Evolutionary conservation across 192 early-diverging fungal genomes (phyloP), one percentile per base, ranked within the genome.

Genomic region (Geranomyces michiganensis): DNA sequence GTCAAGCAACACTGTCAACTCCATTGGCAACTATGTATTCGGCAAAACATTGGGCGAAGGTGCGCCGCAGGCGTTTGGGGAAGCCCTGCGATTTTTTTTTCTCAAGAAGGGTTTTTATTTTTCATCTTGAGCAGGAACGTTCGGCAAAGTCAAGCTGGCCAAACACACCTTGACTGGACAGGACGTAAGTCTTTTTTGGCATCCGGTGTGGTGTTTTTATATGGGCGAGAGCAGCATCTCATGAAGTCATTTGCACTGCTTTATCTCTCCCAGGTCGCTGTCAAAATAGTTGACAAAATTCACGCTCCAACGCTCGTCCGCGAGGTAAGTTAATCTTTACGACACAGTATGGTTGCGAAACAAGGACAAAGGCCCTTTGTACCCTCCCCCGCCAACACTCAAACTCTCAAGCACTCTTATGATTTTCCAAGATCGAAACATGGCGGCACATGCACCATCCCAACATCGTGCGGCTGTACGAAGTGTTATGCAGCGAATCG

Each of bases 381-480:
- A 41, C 36, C 36, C 36, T 41, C 5, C 10, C 36, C n/a, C n/a
- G n/a, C n/a, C 36, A 41, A 41, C 36, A 41, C 36, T 41, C 36
- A 41, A 41, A 41, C 36, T 41, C 10, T 41, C 36, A 41, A n/a
- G 36, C 36, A 41, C 36, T 3, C 36, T 41, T 41, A n/a, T n/a
- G n/a, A n/a, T 68, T 15, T 36, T 60, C 19, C 0, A 17, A 19
- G 76, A 85, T 87, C 67, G 82, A 87, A 70, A 86, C 90, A 8
- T 89, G 89, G 75, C 76, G 92, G 6, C 89, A 90, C 56, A 76
- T 94, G 46, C 80, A 84, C 44, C 92, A 94, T 63, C 88, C 91
- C 9, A 92, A 93, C 78, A 91, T 94, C 45, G 82, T 88, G 10
- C 86, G 86, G 22, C 81, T 94, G 9, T 89, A 91, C 68, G 92